Evolutionary conservation across 2,329 filamentous ascomycete genomes (phyloP), one percentile per base, ranked within the genome.

Genomic region (Emmonsiellopsis sp.): DNA sequence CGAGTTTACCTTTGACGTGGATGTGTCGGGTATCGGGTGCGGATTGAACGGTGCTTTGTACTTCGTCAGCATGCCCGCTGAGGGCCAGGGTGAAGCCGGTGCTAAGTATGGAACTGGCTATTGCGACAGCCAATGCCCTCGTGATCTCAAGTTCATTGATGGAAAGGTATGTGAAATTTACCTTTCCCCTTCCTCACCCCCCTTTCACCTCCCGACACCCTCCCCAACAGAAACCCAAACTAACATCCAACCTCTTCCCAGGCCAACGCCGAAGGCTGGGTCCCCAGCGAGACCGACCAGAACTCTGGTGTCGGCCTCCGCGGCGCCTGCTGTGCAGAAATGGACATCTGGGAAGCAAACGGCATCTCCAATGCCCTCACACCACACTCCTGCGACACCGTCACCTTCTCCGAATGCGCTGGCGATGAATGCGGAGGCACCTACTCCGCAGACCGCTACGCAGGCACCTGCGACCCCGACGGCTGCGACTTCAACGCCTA

Each of bases 1-100:
- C 63, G 83, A 86, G 66, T 80, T 86, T 69, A 81, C 80, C 49
- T 85, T 85, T 58, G 82, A 84, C 53, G 82, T 84, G 35, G 82
- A 86, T 64, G 79, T 85, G 43, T 84, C 81, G 41, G 76, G 78
- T 62, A 70, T 84, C 31, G 76, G 77, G 57, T 86, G 84, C 62
- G 83, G 83, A 57, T 68, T 86, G 53, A 86, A 86, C 69, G 83
- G 82, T 52, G 82, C 82, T 45, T 70, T 85, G 44, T 85, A 85
- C 68, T 72, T 83, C 43, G 70, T 76, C 13, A 72, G 76, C 59
- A 83, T 84, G 81, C 34, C 32, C 6, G 35, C 37, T 11, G 48
- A 51, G n/a, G 48, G 48, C 13, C n/a, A 30, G 13, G 32, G 32
- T 20, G 38, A 71, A 43, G 79, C 73, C 32, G 80, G 80, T 54